Evolutionary conservation across 2,329 filamentous ascomycete genomes (phyloP), one percentile per base, ranked within the genome.

Genomic region (Lanzia echinophila): DNA sequence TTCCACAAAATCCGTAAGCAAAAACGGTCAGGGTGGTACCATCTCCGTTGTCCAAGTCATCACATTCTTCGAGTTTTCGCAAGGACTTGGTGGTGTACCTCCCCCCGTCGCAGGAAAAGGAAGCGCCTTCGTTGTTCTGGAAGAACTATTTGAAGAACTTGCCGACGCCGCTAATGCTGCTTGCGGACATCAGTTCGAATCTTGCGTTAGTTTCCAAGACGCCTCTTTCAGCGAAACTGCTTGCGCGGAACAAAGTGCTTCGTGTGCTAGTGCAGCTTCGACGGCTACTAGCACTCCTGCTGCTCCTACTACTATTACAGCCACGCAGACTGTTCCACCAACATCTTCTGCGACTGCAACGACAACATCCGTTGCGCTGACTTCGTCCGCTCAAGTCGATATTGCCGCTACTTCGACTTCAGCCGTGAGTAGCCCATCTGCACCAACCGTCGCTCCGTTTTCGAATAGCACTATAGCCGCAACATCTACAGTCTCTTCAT

Each of bases 41-140:
- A 57, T 63, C 7, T 56, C 58, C 17, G 55, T 62, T 36, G 56
- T 63, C 42, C 55, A 62, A 31, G 24, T 45, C 4, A 13, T 15
- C 20, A 60, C 62, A 8, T 64, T 64, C 55, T 64, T 64, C 56
- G 54, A 58, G 28, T 64, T 64, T 43, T 20, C 33, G 12, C 34
- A 57, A 19, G 60, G 56, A 20, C 56, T 62, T 33, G 62, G 62
- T 15, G 59, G 59, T 20, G 56, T 60, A 15, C 56, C 55, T 28
- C 62, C 62, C 10, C 56, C 61, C 5, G 61, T 64, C 12, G 24
- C 22, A 15, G 60, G 58, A 46, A 50, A 55, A n/a, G 55, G 55
- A 3, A 36, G 56, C 13, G 49, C 45, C 7, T 64, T 62, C 53
- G 41, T 47, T 10, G 58, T 62, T 33, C 45, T 63, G 1, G 57